phyloP scores from a whole-genome alignment of 345 rosid genomes.

The Aquilaria malaccensis region DNA sequence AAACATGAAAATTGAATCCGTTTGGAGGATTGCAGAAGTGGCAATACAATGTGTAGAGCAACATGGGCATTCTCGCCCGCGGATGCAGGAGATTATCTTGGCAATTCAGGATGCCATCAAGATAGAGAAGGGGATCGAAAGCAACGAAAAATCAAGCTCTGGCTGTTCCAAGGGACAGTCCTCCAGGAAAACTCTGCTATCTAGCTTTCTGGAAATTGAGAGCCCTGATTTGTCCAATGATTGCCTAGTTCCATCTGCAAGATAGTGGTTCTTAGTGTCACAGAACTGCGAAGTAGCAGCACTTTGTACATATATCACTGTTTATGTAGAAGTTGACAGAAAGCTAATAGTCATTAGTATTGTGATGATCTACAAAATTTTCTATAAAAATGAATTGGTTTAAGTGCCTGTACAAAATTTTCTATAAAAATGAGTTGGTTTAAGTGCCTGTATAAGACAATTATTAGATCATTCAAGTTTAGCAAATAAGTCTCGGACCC shows the following conservation, averaged over 20 bases:
- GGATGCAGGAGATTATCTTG: constrained; percentile 80
- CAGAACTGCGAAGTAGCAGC: not conserved
- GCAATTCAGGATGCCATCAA: constrained; percentile 82
- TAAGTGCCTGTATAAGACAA: too few relatives aligned
- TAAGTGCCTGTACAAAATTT: too few relatives aligned
- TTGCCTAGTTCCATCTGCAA: constrained; percentile 69
- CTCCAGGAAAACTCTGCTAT: constrained; percentile 73
- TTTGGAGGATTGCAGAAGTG: constrained; percentile 87
- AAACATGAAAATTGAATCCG: constrained; percentile 65
- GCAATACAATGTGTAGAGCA: constrained; percentile 87
- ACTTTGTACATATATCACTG: not conserved
- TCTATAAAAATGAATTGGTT: too few relatives aligned
- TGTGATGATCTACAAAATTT: too few relatives aligned
- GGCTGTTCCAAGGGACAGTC: constrained; percentile 56
- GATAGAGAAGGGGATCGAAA: constrained; percentile 55
- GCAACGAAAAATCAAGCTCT: constrained; percentile 26
- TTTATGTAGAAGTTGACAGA: too few relatives aligned
- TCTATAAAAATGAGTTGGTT: too few relatives aligned
- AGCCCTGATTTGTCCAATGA: constrained; percentile 73
- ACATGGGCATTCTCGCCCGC: constrained; percentile 57
- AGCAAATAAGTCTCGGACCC: too few relatives aligned
- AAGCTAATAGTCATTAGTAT: too few relatives aligned
- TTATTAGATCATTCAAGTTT: too few relatives aligned
- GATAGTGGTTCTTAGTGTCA: constrained; percentile 25
- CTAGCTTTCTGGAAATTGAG: constrained; percentile 90